Base-by-base conservation (phyloP, 306 rosid species). In the Castanea mollissima region DNA sequence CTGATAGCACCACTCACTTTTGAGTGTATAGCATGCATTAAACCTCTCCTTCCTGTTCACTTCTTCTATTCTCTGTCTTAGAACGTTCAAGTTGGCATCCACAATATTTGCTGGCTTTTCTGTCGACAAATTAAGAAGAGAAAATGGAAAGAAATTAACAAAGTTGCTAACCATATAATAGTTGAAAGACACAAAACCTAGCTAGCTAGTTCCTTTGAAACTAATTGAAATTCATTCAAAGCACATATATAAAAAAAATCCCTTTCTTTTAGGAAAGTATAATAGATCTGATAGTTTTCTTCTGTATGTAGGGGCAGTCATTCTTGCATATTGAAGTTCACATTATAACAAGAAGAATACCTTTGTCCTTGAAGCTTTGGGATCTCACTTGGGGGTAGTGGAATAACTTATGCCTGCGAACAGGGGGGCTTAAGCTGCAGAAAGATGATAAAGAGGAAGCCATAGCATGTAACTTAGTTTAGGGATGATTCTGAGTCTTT, bases 31-130 rank as follows among this genome's bases (percentile, higher is more conserved):
- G 46, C 62, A 31, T 78, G 56, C 71, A 1, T 75, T 9, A 8
- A 81, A 12, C 44, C 8, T 82, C 78, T 87, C 89, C 57, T 69
- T 87, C 79, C 63, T 77, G 59, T 73, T 83, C 78, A 87, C 29
- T 62, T 80, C 54, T 34, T 82, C 18, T 68, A 83, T 85, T 78
- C 88, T 87, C 72, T 60, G 78, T 69, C 71, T 83, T 16, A 89
- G 69, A 25, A 89, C 76, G 32, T 73, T 87, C 78, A 89, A 20
- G 69, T 87, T 89, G 54, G 85, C 84, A 73, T 89, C 93, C 41
- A 89, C 93, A 75, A 71, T 80, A 60, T 87, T 87, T 67, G 73
- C 75, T 55, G 75, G 54, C 60, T 78, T 84, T 69, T 83, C 91
- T 89, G 88, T 74, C 71, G 75, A 18, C 32, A 83, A 23, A 29